Conservation (phyloP, 768 basidiomycete genomes). For the Boletus vermiculosoides region DNA sequence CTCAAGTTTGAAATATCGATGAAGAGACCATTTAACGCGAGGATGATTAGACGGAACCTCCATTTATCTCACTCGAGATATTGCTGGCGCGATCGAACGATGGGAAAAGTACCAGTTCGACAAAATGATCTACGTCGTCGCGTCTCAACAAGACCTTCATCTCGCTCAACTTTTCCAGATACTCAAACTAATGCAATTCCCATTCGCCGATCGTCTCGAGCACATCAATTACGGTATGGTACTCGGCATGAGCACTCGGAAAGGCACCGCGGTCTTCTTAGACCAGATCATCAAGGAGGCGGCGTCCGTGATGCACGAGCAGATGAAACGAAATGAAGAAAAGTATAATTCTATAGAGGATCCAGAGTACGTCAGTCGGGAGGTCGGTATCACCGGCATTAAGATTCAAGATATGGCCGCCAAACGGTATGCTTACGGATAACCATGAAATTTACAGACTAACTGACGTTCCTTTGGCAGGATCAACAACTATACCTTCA, state of each 20-base stretch:
- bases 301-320: conserved; percentile 87
- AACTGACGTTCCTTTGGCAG: conserved; percentile 38
- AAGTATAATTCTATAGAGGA: conserved; percentile 89
- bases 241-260: conserved; percentile 91
- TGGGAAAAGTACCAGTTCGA: conserved; percentile 89
- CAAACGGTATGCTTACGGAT: conserved; percentile 60
- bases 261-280: conserved; percentile 92
- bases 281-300: conserved; percentile 92
- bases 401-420: conserved; percentile 98
- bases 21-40: background rate
- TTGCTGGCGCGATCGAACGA: conserved; percentile 90
- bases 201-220: conserved; percentile 78
- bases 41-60: conserved; percentile 75
- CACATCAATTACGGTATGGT: conserved; percentile 94
- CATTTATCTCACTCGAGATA: conserved; percentile 93
- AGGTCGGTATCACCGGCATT: conserved; percentile 92
- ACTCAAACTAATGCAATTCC: conserved; percentile 83
- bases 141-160: conserved; percentile 85
- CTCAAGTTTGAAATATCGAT: too few relatives aligned
- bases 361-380: conserved; percentile 71
- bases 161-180: conserved; percentile 93
- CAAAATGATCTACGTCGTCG: conserved; percentile 92
- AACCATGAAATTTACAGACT: too few relatives aligned
- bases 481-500: conserved; percentile 95
- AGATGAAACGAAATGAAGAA: conserved; percentile 92